phyloP scores from a whole-genome alignment of 306 rosid species.

The Prosopis cineraria region DNA sequence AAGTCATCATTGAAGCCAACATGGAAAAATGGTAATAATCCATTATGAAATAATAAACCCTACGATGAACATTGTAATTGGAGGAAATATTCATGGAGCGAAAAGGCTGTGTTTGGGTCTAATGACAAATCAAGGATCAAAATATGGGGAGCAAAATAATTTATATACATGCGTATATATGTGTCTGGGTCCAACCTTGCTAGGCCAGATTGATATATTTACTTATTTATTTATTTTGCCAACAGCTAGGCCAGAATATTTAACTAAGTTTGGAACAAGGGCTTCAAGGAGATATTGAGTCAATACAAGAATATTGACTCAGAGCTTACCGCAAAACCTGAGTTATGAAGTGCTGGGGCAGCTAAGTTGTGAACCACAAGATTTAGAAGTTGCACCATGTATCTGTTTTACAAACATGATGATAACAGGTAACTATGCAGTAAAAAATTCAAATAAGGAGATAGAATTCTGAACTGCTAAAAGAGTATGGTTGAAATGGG shows the following conservation, averaged over 20 bases:
- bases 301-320: slow-evolving; percentile 18
- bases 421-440: slow-evolving; percentile 34
- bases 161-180: neutral
- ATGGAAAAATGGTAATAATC: neutral
- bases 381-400: slow-evolving; percentile 94
- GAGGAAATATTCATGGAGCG: neutral
- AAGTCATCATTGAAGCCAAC: slow-evolving; percentile 12
- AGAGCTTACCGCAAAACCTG: slow-evolving; percentile 94
- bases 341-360: slow-evolving; percentile 95
- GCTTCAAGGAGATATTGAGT: slow-evolving; percentile 31
- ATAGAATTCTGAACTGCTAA: neutral
- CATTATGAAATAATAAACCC: neutral
- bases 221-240: neutral
- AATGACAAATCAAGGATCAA: neutral
- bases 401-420: slow-evolving; percentile 58
- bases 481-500: slow-evolving; percentile 20
- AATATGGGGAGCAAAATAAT: neutral
- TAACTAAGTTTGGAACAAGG: neutral
- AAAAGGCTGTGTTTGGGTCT: neutral
- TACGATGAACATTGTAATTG: neutral
- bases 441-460: slow-evolving; percentile 11
- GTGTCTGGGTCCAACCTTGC: neutral
- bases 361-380: slow-evolving; percentile 85
- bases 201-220: slow-evolving; percentile 4
- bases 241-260: slow-evolving; percentile 21